A percentile compares a stretch with the other conserved stretches of the same genome.
phyloP scores from a whole-genome alignment of 2,329 filamentous ascomycete genomes.

The Cryphonectria parasitica region DNA sequence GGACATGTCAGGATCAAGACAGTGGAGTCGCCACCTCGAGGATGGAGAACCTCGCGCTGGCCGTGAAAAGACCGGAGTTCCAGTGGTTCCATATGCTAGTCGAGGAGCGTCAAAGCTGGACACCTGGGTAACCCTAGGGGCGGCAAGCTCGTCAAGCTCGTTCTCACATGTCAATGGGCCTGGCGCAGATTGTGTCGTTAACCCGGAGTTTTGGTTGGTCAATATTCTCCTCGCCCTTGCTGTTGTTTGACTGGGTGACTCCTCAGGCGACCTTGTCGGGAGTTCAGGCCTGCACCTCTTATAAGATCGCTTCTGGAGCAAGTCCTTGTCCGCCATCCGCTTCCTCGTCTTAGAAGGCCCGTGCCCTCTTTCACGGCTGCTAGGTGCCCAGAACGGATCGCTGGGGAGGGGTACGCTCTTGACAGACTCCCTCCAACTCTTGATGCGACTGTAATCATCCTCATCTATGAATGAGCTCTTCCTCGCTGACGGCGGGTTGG shows the following conservation, averaged over 20 bases:
- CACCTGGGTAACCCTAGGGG: not conserved
- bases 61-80: not conserved
- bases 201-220: not conserved
- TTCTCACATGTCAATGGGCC: conserved; percentile 13
- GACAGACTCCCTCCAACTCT: conserved; percentile 27
- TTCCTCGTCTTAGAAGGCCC: conserved; percentile 12
- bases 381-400: conserved; percentile 28
- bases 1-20: conserved; percentile 16
- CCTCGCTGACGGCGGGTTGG: conserved; percentile 31
- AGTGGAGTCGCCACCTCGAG: not conserved
- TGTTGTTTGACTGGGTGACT: conserved; percentile 23
- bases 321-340: conserved; percentile 20
- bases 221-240: conserved; percentile 8
- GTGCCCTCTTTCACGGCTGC: conserved; percentile 5
- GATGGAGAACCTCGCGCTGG: conserved; percentile 6
- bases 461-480: conserved; percentile 32
- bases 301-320: conserved; percentile 14
- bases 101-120: conserved; percentile 4
- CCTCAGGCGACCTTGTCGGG: not conserved
- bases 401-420: conserved; percentile 19
- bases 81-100: conserved; percentile 1
- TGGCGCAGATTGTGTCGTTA: conserved; percentile 5
- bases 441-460: conserved; percentile 21
- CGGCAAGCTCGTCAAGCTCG: conserved; percentile 26
- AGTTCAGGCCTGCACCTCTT: conserved; percentile 21